phyloP scores from a whole-genome alignment of 139 green algal species.

The Chlamydomonas sp. region DNA sequence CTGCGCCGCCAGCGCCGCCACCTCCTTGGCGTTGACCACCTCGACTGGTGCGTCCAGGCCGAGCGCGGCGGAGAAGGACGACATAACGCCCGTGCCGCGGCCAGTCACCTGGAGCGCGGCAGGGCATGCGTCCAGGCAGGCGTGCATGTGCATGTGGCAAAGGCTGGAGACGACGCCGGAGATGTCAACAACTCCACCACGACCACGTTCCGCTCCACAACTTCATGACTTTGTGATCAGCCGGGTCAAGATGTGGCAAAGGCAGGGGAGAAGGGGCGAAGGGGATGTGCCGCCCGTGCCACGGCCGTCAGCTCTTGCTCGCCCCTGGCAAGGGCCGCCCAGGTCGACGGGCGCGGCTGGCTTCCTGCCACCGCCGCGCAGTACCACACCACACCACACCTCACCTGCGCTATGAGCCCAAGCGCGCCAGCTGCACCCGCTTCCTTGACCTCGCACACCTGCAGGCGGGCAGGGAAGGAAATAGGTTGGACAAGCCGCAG shows the following conservation, averaged over 20 bases:
- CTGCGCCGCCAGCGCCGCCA: constrained; percentile 48
- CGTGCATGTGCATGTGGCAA: neutral
- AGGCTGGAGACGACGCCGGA: too few species aligned
- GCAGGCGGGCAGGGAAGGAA: neutral
- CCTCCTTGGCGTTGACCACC: constrained; percentile 74
- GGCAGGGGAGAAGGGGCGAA: neutral
- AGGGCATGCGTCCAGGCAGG: neutral
- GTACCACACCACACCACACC: too few species aligned
- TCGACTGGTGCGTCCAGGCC: constrained; percentile 77
- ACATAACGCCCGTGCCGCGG: constrained; percentile 74
- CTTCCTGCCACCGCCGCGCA: neutral
- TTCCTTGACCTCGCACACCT: constrained; percentile 82
- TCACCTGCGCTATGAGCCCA: constrained; percentile 71
- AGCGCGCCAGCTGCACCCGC: constrained; percentile 79
- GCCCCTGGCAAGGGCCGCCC: too few species aligned
- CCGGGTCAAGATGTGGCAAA: neutral
- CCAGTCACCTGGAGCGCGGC: constrained; percentile 58
- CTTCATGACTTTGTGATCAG: too few species aligned
- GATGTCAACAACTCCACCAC: too few species aligned
- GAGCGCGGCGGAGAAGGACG: constrained; percentile 71
- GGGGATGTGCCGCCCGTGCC: neutral
- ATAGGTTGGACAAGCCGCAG: neutral
- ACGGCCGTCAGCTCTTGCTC: too few species aligned
- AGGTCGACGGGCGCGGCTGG: neutral
- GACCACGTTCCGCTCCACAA: neutral